Base-by-base conservation (phyloP, 2,329 filamentous ascomycete genomes). In the Ophiostoma triangulosporum region DNA sequence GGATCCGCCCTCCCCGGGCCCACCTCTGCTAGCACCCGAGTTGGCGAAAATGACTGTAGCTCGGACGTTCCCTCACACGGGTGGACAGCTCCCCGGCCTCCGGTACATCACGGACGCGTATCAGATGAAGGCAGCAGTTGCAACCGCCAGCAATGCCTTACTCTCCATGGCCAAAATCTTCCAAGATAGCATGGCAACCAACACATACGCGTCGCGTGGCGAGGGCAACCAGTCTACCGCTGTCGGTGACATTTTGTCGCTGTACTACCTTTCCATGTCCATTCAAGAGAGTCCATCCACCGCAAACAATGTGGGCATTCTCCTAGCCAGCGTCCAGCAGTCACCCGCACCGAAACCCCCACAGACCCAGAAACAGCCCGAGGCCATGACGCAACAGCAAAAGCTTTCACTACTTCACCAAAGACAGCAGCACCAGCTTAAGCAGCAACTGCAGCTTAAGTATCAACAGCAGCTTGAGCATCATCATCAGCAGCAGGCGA, bases 91-190 rank as follows among this genome's bases (percentile, higher is more conserved):
- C 5, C 90, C 90, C 2, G 93, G 93, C 0, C 73, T 98, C 11
- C 75, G 77, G 52, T 78, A 82, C 65, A 78, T 95, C 3, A 71
- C 81, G 1, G 81, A 88, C 45, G 84, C 83, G 11, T 73, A 83
- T 43, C 79, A 87, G 15, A 81, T 81, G 60, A 86, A 83, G 63
- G 86, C 88, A 6, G 90, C 89, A 2, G 77, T 95, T 24, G 89
- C 90, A 12, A 97, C 90, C 0, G 96, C 90, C 0, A 97, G 93
- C 66, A 98, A 98, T 64, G 94, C 91, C 0, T 73, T 98, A 17
- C 75, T 98, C 2, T 98, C 93, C 0, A 72, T 98, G 38, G 93
- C 93, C 22, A 98, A 98, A 68, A 98, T 98, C 33, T 95, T 95
- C 59, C 93, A 98, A 67, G 93, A 98, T 69, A 83, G 87, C 29